Conservation (phyloP, 768 basidiomycete genomes). For the Clathrus columnatus region DNA sequence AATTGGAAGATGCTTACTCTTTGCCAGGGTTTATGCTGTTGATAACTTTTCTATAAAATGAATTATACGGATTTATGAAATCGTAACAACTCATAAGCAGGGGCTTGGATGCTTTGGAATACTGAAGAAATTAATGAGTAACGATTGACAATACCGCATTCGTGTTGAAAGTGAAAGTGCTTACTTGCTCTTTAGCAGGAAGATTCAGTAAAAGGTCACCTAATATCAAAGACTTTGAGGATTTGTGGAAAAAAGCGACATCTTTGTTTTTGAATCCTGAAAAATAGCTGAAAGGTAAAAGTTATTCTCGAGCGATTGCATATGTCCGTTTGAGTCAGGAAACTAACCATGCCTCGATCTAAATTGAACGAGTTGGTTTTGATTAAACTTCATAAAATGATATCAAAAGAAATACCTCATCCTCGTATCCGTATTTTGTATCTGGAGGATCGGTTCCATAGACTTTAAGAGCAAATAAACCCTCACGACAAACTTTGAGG, state of each 20-base stretch:
- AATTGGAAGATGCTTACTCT: slow-evolving; percentile 19
- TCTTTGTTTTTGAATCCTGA: slow-evolving; percentile 69
- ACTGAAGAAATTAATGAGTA: slow-evolving; percentile 1
- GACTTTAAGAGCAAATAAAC: slow-evolving; percentile 21
- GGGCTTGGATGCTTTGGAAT: slow-evolving; percentile 22
- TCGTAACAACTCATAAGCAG: slow-evolving; percentile 12
- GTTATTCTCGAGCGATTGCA: not conserved
- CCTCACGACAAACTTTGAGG: not conserved
- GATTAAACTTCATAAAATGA: slow-evolving; percentile 27
- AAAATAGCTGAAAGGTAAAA: slow-evolving; percentile 43
- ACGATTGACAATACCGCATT: not conserved
- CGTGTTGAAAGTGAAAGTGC: not conserved
- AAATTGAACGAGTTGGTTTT: slow-evolving; percentile 17
- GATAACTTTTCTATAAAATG: slow-evolving; percentile 10
- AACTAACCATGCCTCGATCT: slow-evolving; percentile 4
- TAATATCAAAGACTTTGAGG: slow-evolving; percentile 63
- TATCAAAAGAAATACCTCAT: slow-evolving; percentile 34
- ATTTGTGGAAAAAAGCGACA: slow-evolving; percentile 69
- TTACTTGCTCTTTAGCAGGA: slow-evolving; percentile 65
- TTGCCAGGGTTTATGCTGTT: slow-evolving; percentile 20
- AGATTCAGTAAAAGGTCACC: slow-evolving; percentile 83
- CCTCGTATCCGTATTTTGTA: slow-evolving; percentile 72
- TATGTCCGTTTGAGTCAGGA: not conserved
- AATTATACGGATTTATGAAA: slow-evolving; percentile 19
- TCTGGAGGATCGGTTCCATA: slow-evolving; percentile 57